phyloP scores from a whole-genome alignment of 2,329 filamentous ascomycete species.

The Daldinia sp. region DNA sequence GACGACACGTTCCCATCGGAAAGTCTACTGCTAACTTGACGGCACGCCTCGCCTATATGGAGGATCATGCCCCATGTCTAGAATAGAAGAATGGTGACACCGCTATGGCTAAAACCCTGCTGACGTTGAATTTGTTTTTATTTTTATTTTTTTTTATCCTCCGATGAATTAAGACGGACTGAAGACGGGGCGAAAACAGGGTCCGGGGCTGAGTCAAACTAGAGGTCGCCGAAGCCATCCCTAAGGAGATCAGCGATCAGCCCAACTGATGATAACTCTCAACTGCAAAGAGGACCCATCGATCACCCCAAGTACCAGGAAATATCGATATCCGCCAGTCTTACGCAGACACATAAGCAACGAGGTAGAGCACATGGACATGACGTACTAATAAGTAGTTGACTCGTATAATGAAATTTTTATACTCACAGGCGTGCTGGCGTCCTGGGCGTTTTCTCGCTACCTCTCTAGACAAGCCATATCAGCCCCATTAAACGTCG shows the following conservation, averaged over 20 bases:
- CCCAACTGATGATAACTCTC: slow-evolving; percentile 22
- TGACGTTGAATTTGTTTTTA: slow-evolving; percentile 4
- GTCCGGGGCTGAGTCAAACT: slow-evolving; percentile 18
- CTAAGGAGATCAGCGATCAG: slow-evolving; percentile 13
- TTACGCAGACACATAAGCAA: slow-evolving; percentile 35
- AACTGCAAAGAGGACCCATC: slow-evolving; percentile 24
- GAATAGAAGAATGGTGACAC: slow-evolving; percentile 11
- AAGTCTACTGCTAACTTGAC: slow-evolving; percentile 15
- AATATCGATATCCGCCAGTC: slow-evolving; percentile 26
- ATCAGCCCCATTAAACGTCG: slow-evolving; percentile 6
- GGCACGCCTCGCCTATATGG: slow-evolving; percentile 23
- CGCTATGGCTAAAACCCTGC: slow-evolving; percentile 20
- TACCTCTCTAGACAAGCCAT: slow-evolving; percentile 1
- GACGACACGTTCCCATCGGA: slow-evolving; percentile 11
- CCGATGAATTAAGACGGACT: slow-evolving; percentile 9
- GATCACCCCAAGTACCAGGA: slow-evolving; percentile 21
- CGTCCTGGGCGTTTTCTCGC: not conserved
- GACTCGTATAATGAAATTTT: slow-evolving; percentile 22
- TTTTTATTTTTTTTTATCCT: slow-evolving; percentile 7
- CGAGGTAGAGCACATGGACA: slow-evolving; percentile 11
- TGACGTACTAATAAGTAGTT: slow-evolving; percentile 24
- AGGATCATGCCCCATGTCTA: slow-evolving; percentile 32
- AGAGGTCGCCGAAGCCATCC: slow-evolving; percentile 10
- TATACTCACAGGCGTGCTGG: slow-evolving; percentile 15
- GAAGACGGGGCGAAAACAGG: not conserved